Evolutionary conservation across 1,284 basidiomycete species (phyloP), one percentile per base, ranked within the genome.

Genomic region (Trichosporon inkin): DNA sequence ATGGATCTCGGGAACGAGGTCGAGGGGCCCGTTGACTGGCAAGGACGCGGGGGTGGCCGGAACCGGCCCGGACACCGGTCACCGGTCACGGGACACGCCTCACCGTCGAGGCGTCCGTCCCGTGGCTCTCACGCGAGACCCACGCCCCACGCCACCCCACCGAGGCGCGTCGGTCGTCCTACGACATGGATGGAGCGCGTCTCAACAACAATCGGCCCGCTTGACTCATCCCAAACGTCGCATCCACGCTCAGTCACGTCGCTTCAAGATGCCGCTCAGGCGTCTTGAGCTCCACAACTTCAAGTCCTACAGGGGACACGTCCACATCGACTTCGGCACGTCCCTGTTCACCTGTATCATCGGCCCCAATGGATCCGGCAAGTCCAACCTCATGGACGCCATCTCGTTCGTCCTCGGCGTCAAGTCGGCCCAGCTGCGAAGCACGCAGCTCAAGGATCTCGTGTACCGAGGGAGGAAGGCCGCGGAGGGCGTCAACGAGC

Each of bases 331-430:
- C 53, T 71, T 79, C 55, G 77, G 77, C 52, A 73, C 72, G 65
- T 67, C 73, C 5, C 86, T 88, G 69, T 99, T 99, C 78, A 95
- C 92, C 0, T 94, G 92, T 16, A 85, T 98, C 67, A 98, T 97
- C 69, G 96, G 96, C 22, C 95, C 96, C 47, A 99, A 99, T 87
- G 96, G 96, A 11, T 93, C 94, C 3, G 96, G 96, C 66, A 99
- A 99, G 77, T 95, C 92, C 36, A 99, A 99, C 76, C 85, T 99
- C 64, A 99, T 99, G 96, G 96, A 99, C 76, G 96, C 96, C 58
- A 97, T 99, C 68, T 99, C 96, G 2, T 99, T 99, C 75, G 96
- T 99, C 6, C 86, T 99, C 10, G 95, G 96, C 34, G 89, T 99
- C 52, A 92, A 94, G 80, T 92, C 90, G 58, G 88, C 88, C 1